Conservation (phyloP, 345 rosid species). For the Raphanus sativus region DNA sequence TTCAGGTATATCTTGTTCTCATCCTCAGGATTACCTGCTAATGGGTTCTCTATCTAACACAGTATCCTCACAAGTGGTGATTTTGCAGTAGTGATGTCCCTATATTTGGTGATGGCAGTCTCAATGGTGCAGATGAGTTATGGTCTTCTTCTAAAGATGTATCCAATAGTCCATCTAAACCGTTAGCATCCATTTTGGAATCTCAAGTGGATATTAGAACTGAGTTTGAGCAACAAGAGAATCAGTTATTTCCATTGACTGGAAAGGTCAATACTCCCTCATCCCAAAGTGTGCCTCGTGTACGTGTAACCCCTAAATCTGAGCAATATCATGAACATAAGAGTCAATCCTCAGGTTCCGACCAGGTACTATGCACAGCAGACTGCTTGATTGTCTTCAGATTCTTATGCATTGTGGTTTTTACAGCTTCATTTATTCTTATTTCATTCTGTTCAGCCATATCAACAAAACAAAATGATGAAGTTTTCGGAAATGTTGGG, state of each 20-base stretch:
- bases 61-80: conserved; percentile 88
- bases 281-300: conserved; percentile 44
- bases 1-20: conserved; percentile 59
- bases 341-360: conserved; percentile 35
- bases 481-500: conserved; percentile 46
- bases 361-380: conserved; percentile 57
- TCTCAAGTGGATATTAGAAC: conserved; percentile 51
- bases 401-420: conserved; percentile 11
- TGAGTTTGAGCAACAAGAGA: conserved; percentile 56
- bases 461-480: conserved; percentile 50
- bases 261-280: conserved; percentile 45
- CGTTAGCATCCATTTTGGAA: conserved; percentile 45
- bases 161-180: conserved; percentile 47
- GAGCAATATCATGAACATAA: conserved; percentile 42
- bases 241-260: conserved; percentile 41
- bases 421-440: conserved; percentile 11
- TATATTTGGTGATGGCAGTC: conserved; percentile 71
- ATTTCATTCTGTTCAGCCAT: conserved; percentile 41
- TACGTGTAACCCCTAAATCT: conserved; percentile 32
- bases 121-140: conserved; percentile 64
- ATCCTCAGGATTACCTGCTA: conserved; percentile 7
- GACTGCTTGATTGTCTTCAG: conserved; percentile 4
- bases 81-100: conserved; percentile 96
- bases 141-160: conserved; percentile 79
- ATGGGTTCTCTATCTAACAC: conserved; percentile 55